Conservation (phyloP, 176 grass and related monocot species). For the Neostapfia colusana region DNA sequence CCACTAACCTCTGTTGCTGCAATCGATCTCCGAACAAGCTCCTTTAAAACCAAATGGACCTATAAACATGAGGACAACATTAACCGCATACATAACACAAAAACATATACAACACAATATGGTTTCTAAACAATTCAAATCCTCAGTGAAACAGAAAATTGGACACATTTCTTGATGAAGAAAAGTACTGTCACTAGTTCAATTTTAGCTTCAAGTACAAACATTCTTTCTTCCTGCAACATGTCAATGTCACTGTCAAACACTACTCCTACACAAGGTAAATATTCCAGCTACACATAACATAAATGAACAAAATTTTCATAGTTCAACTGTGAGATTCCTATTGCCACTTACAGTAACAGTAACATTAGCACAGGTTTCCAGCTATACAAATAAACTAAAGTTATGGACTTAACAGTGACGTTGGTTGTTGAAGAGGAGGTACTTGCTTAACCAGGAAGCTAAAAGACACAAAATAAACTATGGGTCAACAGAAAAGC, state of each 20-base stretch:
- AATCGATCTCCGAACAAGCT: conserved; percentile 90
- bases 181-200: too few relatives aligned
- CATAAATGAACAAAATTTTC: too few relatives aligned
- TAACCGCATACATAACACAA: neutral
- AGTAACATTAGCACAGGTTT: neutral
- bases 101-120: neutral
- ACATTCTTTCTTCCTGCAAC: too few relatives aligned
- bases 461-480: conserved; percentile 14
- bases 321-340: neutral
- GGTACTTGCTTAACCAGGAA: conserved; percentile 17
- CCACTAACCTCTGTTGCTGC: conserved; percentile 80
- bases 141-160: too few relatives aligned
- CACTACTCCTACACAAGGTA: too few relatives aligned
- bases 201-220: too few relatives aligned
- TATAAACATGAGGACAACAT: conserved; percentile 42
- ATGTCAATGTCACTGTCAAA: too few relatives aligned
- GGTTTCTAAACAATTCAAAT: too few relatives aligned
- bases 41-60: conserved; percentile 97
- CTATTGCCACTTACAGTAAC: conserved; percentile 6
- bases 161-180: too few relatives aligned
- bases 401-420: neutral
- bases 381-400: neutral
- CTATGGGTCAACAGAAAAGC: conserved; percentile 23
- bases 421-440: neutral
- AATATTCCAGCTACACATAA: too few relatives aligned